Evolutionary conservation across 768 basidiomycete species (phyloP), one percentile per base, ranked within the genome.

Genomic region (Tricholoma terreum): DNA sequence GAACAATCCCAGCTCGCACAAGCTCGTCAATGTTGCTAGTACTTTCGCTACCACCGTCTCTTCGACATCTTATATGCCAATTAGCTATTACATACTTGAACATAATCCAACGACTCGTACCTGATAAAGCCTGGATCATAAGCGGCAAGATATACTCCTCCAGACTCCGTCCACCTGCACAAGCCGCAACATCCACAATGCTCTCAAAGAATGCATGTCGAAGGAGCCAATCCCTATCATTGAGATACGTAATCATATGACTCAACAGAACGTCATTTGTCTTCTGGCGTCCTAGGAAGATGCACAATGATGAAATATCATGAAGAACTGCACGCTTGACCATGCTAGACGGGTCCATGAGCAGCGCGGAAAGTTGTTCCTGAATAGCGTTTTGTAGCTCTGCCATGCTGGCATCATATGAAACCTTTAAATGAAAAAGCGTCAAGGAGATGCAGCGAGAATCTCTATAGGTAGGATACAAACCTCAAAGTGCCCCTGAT

Each of bases 141-240:
- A 99, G 71, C 0, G 97, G 97, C n/a, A 97, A 68, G 52, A 98
- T 96, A 64, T 98, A 98, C 64, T 98, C 94, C 67, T 98, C 97
- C 63, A 98, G 68, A 62, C 92, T 95, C 57, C 88, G 77, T 30
- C 90, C 89, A 1, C 95, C 95, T 3, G 95, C 92, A 73, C 92
- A 96, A 0, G 90, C 91, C 5, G 95, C 95, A 1, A 99, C 94
- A 59, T 93, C 94, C 17, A 98, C 92, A 27, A 97, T 93, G 58
- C 90, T 90, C 68, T 96, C 94, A 65, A 98, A 97, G 71, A 98
- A 99, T 0, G 92, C 91, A 65, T 86, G 84, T 2, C 97, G 83
- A 52, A 98, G 73, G 14, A 89, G 73, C 96, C 97, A 98, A 69
- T 98, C 95, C 15, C 92, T 79, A 65, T 96, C 92, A 64, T 96